Base-by-base conservation (phyloP, 345 rosid genomes). In the Eucalyptus marginata region DNA sequence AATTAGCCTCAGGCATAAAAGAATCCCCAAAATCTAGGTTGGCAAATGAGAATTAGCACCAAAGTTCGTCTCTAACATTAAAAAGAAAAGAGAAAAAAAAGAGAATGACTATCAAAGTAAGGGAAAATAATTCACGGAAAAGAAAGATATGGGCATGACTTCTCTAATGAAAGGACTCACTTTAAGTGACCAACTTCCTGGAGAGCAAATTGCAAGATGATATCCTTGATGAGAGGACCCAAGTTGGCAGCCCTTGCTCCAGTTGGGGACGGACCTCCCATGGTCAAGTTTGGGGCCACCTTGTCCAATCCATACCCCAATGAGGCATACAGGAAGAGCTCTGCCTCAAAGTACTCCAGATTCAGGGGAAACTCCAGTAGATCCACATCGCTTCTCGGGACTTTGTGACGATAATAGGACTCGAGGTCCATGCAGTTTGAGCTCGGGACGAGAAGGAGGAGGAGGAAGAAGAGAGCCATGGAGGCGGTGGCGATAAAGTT, bases 101-200 rank as follows among this genome's bases (percentile, higher is more conserved):
- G 16, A 25, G 14, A 33, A 88, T 46, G 13, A 7, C 50, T 85
- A 13, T 12, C 62, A 13, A 50, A 47, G 54, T 2, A 29, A 29
- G 10, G 54, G 54, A 71, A 40, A 49, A 29, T 47, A 51, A 81
- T 15, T 6, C 13, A 66, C 24, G 52, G 43, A 47, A 51, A 49
- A 58, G 49, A 24, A 68, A n/a, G 25, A 29, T 44, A 46, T 17
- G 87, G 29, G 49, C 25, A 79, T 46, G 13, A 54, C 68, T 31
- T 58, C 22, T 46, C 15, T 15, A 13, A 40, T 43, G 36, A 46
- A 36, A 46, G 27, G 86, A 66, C 43, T 33, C 47, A 95, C 98
- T 96, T 95, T 92, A 97, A 86, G 90, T 98, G 99, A 33, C 98
- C 99, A 64, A 98, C 96, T 93, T 98, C 98, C 94, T 97, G 99